A percentile compares a stretch with the other conserved stretches of the same genome.
Evolutionary conservation across 352 stramenopile genomes (phyloP).

Genomic region (Globisporangium perplexum): DNA sequence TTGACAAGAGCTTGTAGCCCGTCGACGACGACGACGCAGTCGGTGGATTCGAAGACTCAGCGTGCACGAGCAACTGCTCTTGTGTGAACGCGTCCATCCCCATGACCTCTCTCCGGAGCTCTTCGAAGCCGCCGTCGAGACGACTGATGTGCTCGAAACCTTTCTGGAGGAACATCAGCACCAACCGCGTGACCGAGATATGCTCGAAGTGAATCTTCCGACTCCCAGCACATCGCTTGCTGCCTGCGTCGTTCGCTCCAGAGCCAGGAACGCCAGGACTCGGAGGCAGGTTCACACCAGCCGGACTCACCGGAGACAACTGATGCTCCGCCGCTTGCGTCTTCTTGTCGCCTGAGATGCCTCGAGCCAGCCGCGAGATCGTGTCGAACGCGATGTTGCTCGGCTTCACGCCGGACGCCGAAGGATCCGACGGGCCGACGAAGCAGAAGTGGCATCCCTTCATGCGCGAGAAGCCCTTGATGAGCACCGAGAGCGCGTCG

Average conservation of each 20-base stretch:
- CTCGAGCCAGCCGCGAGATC: constrained; percentile 47
- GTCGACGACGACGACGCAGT: constrained; percentile 13
- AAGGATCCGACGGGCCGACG: constrained; percentile 51
- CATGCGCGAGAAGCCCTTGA: constrained; percentile 81
- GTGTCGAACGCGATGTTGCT: constrained; percentile 40
- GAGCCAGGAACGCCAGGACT: constrained; percentile 19
- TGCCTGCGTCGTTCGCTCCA: constrained; percentile 28
- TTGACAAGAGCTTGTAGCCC: constrained; percentile 42
- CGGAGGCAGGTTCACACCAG: constrained; percentile 1
- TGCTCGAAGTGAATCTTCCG: constrained; percentile 38
- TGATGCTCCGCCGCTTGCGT: background rate
- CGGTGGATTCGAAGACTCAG: constrained; percentile 7
- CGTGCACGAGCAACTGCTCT: constrained; percentile 66
- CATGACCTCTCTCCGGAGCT: constrained; percentile 64
- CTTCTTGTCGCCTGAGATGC: constrained; percentile 55
- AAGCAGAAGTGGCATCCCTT: constrained; percentile 90
- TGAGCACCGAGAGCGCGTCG: constrained; percentile 62
- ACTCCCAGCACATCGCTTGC: constrained; percentile 11
- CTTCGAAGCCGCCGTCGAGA: constrained; percentile 75
- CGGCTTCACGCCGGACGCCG: constrained; percentile 12
- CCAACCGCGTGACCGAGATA: constrained; percentile 68
- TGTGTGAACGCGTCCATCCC: constrained; percentile 56
- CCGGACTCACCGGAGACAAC: constrained; percentile 2
- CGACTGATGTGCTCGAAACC: constrained; percentile 84
- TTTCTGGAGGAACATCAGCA: constrained; percentile 85